Percentiles rank a stretch among this genome's conserved stretches.
Evolutionary conservation across 73 alveolate genomes (phyloP).

Genomic region (Chromera velia): DNA sequence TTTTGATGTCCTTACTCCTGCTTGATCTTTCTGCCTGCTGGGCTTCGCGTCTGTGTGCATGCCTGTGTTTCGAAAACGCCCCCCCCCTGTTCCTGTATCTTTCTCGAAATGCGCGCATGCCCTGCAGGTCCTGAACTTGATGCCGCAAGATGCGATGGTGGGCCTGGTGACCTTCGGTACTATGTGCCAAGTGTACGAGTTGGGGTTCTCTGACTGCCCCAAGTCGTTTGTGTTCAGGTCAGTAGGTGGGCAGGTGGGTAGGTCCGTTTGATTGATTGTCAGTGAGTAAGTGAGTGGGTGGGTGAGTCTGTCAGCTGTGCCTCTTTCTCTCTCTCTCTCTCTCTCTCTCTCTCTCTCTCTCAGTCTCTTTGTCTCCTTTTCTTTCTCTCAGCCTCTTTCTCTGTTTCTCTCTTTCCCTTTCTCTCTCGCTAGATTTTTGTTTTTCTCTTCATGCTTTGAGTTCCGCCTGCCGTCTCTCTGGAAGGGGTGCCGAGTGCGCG

Average conservation of each 20-base stretch:
- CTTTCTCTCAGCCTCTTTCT: neutral
- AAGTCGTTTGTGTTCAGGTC: neutral
- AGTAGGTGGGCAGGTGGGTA: too few relatives aligned
- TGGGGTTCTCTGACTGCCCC: constrained; percentile 8
- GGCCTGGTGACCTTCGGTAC: constrained; percentile 98
- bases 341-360: neutral
- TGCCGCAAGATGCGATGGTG: constrained; percentile 92
- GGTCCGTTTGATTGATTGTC: neutral
- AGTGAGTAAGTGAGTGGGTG: too few relatives aligned
- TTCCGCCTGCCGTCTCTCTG: too few relatives aligned
- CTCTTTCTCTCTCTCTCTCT: neutral
- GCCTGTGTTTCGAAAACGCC: too few relatives aligned
- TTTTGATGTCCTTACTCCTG: too few relatives aligned
- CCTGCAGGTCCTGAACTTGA: constrained; percentile 70
- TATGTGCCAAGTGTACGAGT: constrained; percentile 53
- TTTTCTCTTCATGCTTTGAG: constrained; percentile 25
- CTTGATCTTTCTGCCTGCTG: too few relatives aligned
- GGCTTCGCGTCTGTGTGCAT: too few relatives aligned
- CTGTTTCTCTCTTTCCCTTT: neutral
- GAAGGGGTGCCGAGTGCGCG: too few relatives aligned
- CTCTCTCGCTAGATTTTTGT: constrained; percentile 12
- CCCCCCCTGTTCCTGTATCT: too few relatives aligned
- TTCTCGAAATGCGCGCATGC: too few relatives aligned
- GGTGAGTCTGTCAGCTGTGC: neutral
- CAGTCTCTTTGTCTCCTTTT: neutral